phyloP scores from a whole-genome alignment of 2,329 filamentous ascomycete genomes.

The Pseudogymnoascus sp. region DNA sequence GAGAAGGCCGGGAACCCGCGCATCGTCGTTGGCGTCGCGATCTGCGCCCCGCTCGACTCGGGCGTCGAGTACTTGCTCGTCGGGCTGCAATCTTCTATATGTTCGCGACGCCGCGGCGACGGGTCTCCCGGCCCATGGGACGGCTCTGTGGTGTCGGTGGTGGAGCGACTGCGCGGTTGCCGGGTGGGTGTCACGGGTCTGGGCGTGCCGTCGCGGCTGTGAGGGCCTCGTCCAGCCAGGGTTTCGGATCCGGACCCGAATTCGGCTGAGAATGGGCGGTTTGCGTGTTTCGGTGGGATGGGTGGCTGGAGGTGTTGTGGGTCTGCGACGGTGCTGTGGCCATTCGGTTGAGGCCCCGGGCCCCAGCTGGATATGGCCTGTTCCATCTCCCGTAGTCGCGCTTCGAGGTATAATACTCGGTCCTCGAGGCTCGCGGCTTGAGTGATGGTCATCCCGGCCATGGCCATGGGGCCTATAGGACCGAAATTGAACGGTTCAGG shows the following conservation, averaged over 20 bases:
- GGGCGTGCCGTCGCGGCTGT: not conserved
- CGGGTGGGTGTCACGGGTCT: not conserved
- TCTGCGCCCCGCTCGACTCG: not conserved
- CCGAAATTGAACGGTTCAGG: constrained; percentile 42
- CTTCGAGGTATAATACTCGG: constrained; percentile 44
- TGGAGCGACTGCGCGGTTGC: not conserved
- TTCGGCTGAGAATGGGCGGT: not conserved
- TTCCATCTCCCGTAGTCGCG: constrained; percentile 45
- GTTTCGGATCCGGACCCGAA: not conserved
- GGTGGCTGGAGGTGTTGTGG: not conserved
- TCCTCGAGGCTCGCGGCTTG: constrained; percentile 46
- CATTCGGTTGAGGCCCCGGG: not conserved
- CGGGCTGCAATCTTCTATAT: not conserved
- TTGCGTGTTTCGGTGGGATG: not conserved
- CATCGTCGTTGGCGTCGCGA: constrained; percentile 19
- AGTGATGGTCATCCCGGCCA: constrained; percentile 48
- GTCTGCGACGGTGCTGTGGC: not conserved
- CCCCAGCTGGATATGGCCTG: constrained; percentile 16
- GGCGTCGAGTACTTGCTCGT: not conserved
- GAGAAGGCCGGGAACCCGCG: constrained; percentile 23
- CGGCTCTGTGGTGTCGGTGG: not conserved
- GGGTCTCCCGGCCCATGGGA: not conserved
- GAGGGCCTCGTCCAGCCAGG: not conserved
- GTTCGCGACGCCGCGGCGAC: not conserved
- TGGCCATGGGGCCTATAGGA: constrained; percentile 36